phyloP scores from a whole-genome alignment of 768 basidiomycete species.

The Strobilomyces confusus region DNA sequence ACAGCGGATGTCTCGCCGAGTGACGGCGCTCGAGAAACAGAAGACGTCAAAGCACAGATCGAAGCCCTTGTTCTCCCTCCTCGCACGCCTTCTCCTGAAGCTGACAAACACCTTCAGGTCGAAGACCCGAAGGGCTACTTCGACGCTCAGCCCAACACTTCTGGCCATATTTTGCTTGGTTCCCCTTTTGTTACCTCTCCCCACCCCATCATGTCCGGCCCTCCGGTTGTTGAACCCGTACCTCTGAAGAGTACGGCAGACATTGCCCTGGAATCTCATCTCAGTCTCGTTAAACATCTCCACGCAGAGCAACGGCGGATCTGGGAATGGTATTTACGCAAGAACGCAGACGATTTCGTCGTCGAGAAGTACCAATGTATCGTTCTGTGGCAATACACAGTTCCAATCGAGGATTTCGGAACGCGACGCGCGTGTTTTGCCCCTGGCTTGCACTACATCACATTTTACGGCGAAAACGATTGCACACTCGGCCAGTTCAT shows the following conservation, averaged over 20 bases:
- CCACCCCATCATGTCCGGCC: slow-evolving; percentile 26
- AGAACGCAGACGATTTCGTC: slow-evolving; percentile 81
- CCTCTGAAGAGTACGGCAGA: slow-evolving; percentile 60
- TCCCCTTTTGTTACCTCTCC: slow-evolving; percentile 32
- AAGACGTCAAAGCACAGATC: slow-evolving; percentile 67
- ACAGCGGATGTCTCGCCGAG: slow-evolving; percentile 1
- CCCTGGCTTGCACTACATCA: slow-evolving; percentile 67
- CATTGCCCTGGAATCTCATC: slow-evolving; percentile 69
- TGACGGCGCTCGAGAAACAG: slow-evolving; percentile 26
- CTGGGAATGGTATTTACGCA: slow-evolving; percentile 94
- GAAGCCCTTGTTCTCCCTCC: slow-evolving; percentile 44
- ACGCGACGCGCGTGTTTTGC: slow-evolving; percentile 73
- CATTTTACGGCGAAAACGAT: slow-evolving; percentile 92
- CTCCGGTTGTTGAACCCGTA: slow-evolving; percentile 37
- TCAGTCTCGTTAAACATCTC: slow-evolving; percentile 67
- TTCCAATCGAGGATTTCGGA: slow-evolving; percentile 69
- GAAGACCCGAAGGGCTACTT: slow-evolving; percentile 43
- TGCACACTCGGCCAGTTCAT: slow-evolving; percentile 92
- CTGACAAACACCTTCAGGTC: slow-evolving; percentile 22
- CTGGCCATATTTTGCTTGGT: slow-evolving; percentile 27
- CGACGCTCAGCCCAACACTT: slow-evolving; percentile 31
- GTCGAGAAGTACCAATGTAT: slow-evolving; percentile 94
- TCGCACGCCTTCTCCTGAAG: slow-evolving; percentile 37
- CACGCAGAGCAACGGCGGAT: slow-evolving; percentile 85
- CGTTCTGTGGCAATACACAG: slow-evolving; percentile 70